These are phyloP conservation scores for Pythium utonaiense DNA, from an alignment of 352 stramenopile genomes.

Conservation along the genomic window DNA sequence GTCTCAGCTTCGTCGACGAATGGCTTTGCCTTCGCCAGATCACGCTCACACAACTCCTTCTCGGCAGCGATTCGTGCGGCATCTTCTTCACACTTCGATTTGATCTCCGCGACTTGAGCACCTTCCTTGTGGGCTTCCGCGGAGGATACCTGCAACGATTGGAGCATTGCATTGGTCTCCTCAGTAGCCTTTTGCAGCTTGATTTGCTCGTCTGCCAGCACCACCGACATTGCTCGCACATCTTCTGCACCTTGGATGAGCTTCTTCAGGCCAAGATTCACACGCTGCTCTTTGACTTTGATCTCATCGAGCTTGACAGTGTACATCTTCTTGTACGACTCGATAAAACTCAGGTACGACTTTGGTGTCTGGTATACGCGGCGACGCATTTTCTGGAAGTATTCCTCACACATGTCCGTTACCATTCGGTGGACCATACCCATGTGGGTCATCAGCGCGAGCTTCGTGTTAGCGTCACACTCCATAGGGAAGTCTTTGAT, in stretches of 20 bases:
- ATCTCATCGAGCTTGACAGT: slow-evolving; percentile 91
- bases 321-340: slow-evolving; percentile 98
- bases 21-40: slow-evolving; percentile 97
- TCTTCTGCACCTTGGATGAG: slow-evolving; percentile 96
- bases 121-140: slow-evolving; percentile 96
- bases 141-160: slow-evolving; percentile 93
- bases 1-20: slow-evolving; percentile 98
- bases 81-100: slow-evolving; percentile 96
- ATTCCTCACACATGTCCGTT: slow-evolving; percentile 97
- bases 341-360: slow-evolving; percentile 98
- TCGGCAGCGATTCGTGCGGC: slow-evolving; percentile 92
- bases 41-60: slow-evolving; percentile 93
- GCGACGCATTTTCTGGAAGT: slow-evolving; percentile 97
- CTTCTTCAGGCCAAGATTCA: slow-evolving; percentile 97
- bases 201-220: slow-evolving; percentile 94
- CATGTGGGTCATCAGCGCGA: slow-evolving; percentile 96
- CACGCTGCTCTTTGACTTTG: slow-evolving; percentile 95
- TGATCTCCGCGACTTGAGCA: slow-evolving; percentile 96
- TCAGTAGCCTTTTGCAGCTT: slow-evolving; percentile 96
- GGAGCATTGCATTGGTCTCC: slow-evolving; percentile 98
- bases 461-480: slow-evolving; percentile 81
- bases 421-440: slow-evolving; percentile 97
- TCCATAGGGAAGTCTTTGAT: slow-evolving; percentile 97
- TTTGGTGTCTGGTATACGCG: slow-evolving; percentile 98
- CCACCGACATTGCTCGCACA: slow-evolving; percentile 96